Percentiles rank a stretch among this genome's conserved stretches.
phyloP scores from a whole-genome alignment of 768 basidiomycete species.

The Panaeolus cyanescens region DNA sequence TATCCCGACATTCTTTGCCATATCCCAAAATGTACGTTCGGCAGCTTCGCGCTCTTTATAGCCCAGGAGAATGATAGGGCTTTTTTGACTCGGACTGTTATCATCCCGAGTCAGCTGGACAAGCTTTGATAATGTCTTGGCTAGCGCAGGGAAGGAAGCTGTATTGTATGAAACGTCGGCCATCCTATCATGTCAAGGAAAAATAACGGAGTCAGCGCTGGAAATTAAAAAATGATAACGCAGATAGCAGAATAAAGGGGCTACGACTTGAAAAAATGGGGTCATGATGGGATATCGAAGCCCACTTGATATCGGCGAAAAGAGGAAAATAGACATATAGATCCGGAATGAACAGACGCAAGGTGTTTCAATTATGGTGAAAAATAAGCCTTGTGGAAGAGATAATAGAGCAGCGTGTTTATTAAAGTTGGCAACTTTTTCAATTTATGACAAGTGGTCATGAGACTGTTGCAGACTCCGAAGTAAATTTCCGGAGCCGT shows the following conservation, averaged over 20 bases:
- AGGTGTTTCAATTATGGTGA: background rate
- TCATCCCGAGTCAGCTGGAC: conserved; percentile 28
- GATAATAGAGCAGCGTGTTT: background rate
- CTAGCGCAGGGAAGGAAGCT: conserved; percentile 74
- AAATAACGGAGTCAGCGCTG: background rate
- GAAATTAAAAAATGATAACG: background rate
- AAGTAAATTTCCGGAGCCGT: background rate
- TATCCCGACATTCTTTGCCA: conserved; percentile 54
- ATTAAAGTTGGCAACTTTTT: background rate
- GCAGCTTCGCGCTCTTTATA: conserved; percentile 85
- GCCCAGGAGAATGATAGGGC: conserved; percentile 61
- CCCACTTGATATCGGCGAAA: background rate
- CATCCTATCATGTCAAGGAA: conserved; percentile 54
- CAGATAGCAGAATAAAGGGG: too few species aligned
- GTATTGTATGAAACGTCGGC: conserved; percentile 95
- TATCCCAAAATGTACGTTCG: conserved; percentile 76
- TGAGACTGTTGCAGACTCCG: background rate
- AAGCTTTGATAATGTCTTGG: conserved; percentile 64
- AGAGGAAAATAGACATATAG: too few species aligned
- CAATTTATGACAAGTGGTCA: background rate
- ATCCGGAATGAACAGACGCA: too few species aligned
- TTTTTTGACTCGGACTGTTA: background rate
- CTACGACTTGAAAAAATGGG: too few species aligned
- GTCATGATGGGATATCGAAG: background rate
- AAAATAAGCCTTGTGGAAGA: too few species aligned